Percentiles rank a stretch among this genome's conserved stretches.
These are phyloP conservation scores for Thermomyces lanuginosus DNA, from an alignment of 2,329 filamentous ascomycete genomes.

Conservation along the genomic window DNA sequence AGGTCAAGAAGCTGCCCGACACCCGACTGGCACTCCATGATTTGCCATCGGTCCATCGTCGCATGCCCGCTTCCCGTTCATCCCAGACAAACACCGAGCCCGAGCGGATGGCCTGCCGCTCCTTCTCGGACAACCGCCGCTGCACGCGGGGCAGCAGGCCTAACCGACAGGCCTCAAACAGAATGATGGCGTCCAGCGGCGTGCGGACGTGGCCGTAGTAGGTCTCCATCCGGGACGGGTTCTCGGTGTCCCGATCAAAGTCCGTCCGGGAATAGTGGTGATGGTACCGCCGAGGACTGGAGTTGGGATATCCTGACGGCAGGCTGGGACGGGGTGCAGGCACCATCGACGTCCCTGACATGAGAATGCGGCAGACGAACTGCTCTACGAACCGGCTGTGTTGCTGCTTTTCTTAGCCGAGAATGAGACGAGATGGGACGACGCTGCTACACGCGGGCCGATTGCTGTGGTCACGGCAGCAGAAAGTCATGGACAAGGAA, in stretches of 20 bases:
- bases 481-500: too few species aligned
- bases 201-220: conserved; percentile 90
- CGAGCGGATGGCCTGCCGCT: conserved; percentile 86
- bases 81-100: conserved; percentile 99
- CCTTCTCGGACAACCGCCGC: conserved; percentile 84
- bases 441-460: conserved; percentile 44
- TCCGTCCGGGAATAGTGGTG: too few species aligned
- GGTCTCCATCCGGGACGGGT: conserved; percentile 58
- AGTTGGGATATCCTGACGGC: too few species aligned
- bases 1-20: conserved; percentile 92
- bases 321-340: too few species aligned
- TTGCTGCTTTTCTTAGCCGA: too few species aligned
- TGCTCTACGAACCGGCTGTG: too few species aligned
- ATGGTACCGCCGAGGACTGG: too few species aligned
- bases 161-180: conserved; percentile 92
- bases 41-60: conserved; percentile 96
- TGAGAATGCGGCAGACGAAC: too few species aligned
- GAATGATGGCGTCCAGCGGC: conserved; percentile 89
- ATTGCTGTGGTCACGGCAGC: conserved; percentile 42
- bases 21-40: conserved; percentile 97
- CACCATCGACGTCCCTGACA: too few species aligned
- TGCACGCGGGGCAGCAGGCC: conserved; percentile 84
- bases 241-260: too few species aligned
- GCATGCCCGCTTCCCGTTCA: conserved; percentile 93
- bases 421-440: too few species aligned